These are phyloP conservation scores for Daucus carota DNA, from an alignment of 129 eudicot genomes.

Conservation along the genomic window DNA sequence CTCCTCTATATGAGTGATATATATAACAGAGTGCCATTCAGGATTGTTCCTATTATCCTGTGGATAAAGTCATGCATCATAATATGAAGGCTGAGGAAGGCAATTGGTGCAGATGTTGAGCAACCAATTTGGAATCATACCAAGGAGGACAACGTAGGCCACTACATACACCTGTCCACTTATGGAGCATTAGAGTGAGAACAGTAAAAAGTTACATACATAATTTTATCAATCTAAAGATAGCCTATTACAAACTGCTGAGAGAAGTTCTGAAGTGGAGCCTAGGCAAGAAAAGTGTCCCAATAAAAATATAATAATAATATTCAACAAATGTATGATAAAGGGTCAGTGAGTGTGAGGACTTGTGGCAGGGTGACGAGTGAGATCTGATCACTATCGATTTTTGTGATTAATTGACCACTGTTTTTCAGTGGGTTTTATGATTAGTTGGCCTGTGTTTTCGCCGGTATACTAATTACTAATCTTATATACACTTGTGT, in stretches of 20 bases:
- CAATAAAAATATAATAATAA: not conserved
- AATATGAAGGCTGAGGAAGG: not conserved
- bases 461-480: not conserved
- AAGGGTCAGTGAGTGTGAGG: not conserved
- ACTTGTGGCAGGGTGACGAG: not conserved
- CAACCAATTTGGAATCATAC: not conserved
- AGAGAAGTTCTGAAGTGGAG: not conserved
- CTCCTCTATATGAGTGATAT: not conserved
- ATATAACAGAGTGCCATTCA: not conserved
- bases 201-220: not conserved
- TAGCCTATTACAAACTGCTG: not conserved
- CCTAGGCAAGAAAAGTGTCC: not conserved
- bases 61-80: not conserved
- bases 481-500: not conserved
- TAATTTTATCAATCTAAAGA: not conserved
- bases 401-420: not conserved
- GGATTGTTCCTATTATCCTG: not conserved
- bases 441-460: not conserved
- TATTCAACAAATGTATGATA: not conserved
- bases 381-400: not conserved
- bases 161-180: not conserved
- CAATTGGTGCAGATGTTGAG: not conserved
- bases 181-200: not conserved
- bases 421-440: not conserved
- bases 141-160: not conserved